Conservation (phyloP, 495 filamentous ascomycete species). For the Neurospora sp. region DNA sequence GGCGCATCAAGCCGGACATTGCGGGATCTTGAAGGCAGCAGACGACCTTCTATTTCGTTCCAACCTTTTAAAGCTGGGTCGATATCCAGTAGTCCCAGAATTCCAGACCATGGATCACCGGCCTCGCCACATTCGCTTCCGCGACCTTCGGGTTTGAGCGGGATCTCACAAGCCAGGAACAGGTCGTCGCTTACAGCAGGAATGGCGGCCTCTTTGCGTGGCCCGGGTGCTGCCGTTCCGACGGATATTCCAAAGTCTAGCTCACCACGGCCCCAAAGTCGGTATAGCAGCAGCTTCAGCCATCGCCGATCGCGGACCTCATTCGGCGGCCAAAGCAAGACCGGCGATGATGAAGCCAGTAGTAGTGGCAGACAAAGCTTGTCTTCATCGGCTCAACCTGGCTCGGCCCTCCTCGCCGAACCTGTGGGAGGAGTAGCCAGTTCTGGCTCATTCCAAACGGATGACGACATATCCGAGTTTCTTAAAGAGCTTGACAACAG, state of each 20-base stretch:
- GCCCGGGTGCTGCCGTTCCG: constrained; percentile 44
- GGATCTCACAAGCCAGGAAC: constrained; percentile 53
- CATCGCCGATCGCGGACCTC: constrained; percentile 70
- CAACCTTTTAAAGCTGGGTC: constrained; percentile 91
- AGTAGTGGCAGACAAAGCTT: constrained; percentile 84
- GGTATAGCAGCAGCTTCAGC: constrained; percentile 58
- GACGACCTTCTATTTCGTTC: constrained; percentile 82
- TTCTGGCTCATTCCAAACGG: constrained; percentile 69
- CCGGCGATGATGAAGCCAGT: constrained; percentile 67
- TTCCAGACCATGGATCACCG: constrained; percentile 29
- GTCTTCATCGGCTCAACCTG: constrained; percentile 76
- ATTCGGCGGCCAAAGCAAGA: constrained; percentile 55
- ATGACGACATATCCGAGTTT: constrained; percentile 90
- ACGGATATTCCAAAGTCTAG: constrained; percentile 30
- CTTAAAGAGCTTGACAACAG: constrained; percentile 73
- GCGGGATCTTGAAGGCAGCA: constrained; percentile 30
- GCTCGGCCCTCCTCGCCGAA: constrained; percentile 73
- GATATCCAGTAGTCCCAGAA: constrained; percentile 73
- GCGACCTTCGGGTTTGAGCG: constrained; percentile 39
- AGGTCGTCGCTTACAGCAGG: constrained; percentile 55
- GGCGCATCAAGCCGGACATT: constrained; percentile 27
- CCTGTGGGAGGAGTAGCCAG: constrained; percentile 52
- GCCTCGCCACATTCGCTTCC: constrained; percentile 53
- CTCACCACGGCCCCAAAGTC: constrained; percentile 69
- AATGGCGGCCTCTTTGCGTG: constrained; percentile 55